These are phyloP conservation scores for Lumnitzera littorea DNA, from an alignment of 345 rosid genomes.

Conservation along the genomic window DNA sequence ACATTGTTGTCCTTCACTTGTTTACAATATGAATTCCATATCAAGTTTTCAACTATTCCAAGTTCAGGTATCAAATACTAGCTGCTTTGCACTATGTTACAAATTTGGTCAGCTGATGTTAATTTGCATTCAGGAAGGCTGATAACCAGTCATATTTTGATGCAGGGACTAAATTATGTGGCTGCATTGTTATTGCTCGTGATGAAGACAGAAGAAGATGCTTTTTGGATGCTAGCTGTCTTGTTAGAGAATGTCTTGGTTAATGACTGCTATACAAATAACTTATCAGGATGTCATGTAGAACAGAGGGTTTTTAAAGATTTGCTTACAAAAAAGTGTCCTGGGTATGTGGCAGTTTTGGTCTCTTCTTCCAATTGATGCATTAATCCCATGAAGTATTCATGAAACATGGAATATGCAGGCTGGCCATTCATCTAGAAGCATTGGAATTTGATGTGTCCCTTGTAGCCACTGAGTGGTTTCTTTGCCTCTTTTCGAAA, in stretches of 20 bases:
- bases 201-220: conserved; percentile 99
- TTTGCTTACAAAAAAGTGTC: conserved; percentile 76
- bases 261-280: conserved; percentile 87
- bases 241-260: conserved; percentile 92
- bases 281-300: conserved; percentile 96
- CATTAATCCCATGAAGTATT: not conserved
- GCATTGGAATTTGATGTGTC: conserved; percentile 90
- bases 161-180: conserved; percentile 93
- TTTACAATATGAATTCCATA: too few species aligned
- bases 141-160: not conserved
- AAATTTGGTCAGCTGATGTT: not conserved
- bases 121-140: not conserved
- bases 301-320: conserved; percentile 98
- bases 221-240: conserved; percentile 98
- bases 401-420: conserved; percentile 22
- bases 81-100: too few species aligned
- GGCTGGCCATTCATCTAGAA: conserved; percentile 89
- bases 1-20: conserved; percentile 23
- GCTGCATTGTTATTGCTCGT: conserved; percentile 91
- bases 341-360: conserved; percentile 37
- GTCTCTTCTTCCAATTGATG: not conserved
- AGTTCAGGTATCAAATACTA: not conserved
- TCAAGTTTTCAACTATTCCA: not conserved
- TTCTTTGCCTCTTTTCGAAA: conserved; percentile 95
- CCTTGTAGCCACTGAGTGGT: conserved; percentile 99